Evolutionary conservation across 2,329 filamentous ascomycete species (phyloP), one percentile per base, ranked within the genome.

Genomic region (Clarireedia homoeocarpa): DNA sequence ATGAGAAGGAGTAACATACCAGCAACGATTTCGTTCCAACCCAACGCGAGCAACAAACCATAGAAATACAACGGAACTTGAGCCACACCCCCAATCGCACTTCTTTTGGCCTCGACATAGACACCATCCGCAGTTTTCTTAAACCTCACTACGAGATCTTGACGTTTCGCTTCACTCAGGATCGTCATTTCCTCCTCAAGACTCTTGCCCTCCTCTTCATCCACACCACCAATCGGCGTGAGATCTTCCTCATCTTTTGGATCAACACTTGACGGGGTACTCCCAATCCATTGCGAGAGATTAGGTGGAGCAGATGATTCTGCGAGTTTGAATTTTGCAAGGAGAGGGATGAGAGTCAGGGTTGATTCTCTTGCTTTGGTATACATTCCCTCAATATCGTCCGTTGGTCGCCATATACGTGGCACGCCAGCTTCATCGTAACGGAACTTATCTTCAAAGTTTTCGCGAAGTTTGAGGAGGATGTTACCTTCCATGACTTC

Each of bases 401-500:
- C 94, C 1, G 86, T 91, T 1, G 94, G 94, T 24, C 91, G 85
- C 94, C 94, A 99, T 72, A 99, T 96, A 58, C 94, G 82, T 5
- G 94, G 94, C 4, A 99, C 94, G 26, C 94, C 94, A 6, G 85
- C 84, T 58, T 96, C 91, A 66, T 99, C 94, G 67, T 99, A 99
- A 61, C 94, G 86, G 81, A 99, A 99, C 73, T 96, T 96, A 75
- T 99, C 94, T 73, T 99, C 94, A 64, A 99, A 99, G 75, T 96
- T 97, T 72, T 99, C 94, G 38, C 94, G 84, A 51, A 99, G 82
- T 76, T 99, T 99, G 64, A 97, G 78, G 36, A 97, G 76, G 53
- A 99, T 84, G 69, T 97, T 99, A 66, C 92, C 92, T 74, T 97
- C 94, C 84, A 95, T 95, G 69, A 96, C 89, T 73, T 99, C 94